Percentiles rank a stretch among this genome's conserved stretches.
Conservation (phyloP, 75 land plant species). For the Gnetum montanum region DNA sequence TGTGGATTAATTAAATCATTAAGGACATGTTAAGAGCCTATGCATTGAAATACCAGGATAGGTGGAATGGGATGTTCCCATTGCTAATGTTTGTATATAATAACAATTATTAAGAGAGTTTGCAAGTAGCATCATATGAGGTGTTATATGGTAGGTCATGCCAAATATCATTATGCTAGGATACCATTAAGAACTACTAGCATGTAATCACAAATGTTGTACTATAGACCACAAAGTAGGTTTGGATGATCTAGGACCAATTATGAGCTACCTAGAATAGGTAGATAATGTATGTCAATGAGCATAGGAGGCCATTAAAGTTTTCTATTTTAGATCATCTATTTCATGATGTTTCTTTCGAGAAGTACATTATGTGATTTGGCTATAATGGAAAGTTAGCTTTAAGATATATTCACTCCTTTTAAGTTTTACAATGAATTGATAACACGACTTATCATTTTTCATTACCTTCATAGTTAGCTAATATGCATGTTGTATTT, state of each 20-base stretch:
- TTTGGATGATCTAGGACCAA: not conserved
- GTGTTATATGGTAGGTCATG: too few relatives aligned
- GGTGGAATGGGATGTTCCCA: not conserved
- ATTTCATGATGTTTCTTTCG: not conserved
- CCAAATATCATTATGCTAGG: not conserved
- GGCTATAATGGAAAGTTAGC: too few relatives aligned
- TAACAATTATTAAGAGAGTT: too few relatives aligned
- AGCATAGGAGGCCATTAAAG: too few relatives aligned
- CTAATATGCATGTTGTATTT: not conserved
- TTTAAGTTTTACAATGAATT: not conserved
- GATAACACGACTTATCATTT: not conserved
- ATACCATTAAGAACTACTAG: too few relatives aligned
- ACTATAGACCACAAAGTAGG: not conserved
- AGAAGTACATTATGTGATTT: not conserved
- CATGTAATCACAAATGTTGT: not conserved
- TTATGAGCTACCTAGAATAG: not conserved
- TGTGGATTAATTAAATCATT: not conserved
- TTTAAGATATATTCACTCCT: slow-evolving; percentile 2
- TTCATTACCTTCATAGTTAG: not conserved
- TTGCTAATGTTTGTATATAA: too few relatives aligned
- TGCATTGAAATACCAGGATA: not conserved
- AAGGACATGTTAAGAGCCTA: slow-evolving; percentile 7
- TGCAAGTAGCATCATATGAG: too few relatives aligned
- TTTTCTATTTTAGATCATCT: slow-evolving; percentile 1
- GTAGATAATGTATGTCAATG: not conserved